Percentiles rank a stretch among this genome's conserved stretches.
Conservation (phyloP, 2,329 filamentous ascomycete genomes). For the Botrytis fabae region DNA sequence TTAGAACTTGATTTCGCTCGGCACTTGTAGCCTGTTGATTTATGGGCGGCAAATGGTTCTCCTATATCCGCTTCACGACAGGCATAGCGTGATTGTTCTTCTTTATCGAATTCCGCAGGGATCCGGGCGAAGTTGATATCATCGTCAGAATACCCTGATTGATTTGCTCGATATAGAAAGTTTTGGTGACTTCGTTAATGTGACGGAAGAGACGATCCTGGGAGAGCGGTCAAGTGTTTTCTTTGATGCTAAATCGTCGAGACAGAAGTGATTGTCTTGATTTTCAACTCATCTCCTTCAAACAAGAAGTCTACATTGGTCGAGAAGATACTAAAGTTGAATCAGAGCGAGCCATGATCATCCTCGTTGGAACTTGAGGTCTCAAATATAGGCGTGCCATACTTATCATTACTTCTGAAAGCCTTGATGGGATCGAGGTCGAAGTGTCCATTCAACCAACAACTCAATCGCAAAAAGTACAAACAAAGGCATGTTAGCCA, state of each 20-base stretch:
- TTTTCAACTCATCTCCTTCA: too few relatives aligned
- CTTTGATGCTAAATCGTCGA: not conserved
- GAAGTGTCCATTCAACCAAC: too few relatives aligned
- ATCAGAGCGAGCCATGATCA: too few relatives aligned
- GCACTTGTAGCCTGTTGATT: not conserved
- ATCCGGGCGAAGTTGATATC: accelerated
- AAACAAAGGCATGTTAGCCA: too few relatives aligned
- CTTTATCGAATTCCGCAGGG: not conserved
- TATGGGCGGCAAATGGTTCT: not conserved
- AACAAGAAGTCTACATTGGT: too few relatives aligned
- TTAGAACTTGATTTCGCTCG: accelerated
- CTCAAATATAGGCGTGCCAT: too few relatives aligned
- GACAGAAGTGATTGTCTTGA: too few relatives aligned
- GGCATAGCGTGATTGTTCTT: not conserved
- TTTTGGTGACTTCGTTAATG: not conserved
- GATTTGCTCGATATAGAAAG: not conserved
- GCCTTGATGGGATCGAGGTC: too few relatives aligned
- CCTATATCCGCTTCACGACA: not conserved
- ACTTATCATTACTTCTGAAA: too few relatives aligned
- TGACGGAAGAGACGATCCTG: not conserved
- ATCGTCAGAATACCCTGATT: accelerated
- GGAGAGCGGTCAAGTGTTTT: not conserved
- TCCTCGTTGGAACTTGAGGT: too few relatives aligned
- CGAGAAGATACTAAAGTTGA: too few relatives aligned
- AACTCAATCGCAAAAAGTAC: too few relatives aligned